Base-by-base conservation (phyloP, 2,329 filamentous ascomycete species). In the Colletotrichum navitas region DNA sequence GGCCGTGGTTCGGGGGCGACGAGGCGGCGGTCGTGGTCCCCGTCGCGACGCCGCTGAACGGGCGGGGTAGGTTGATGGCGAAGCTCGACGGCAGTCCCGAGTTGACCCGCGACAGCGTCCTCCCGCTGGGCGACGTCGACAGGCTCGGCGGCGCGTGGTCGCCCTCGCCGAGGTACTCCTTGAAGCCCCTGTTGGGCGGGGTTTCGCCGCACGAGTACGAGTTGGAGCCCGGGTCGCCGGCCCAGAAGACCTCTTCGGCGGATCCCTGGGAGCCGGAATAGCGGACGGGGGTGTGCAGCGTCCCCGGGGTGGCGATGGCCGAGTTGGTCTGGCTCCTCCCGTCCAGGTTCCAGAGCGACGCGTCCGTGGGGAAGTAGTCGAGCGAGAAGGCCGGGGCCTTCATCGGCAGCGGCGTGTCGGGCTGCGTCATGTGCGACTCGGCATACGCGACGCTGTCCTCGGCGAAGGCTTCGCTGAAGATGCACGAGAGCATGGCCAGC, bases 401-500 rank as follows among this genome's bases (percentile, higher is more conserved):
- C 83, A 91, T 86, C 3, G 89, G 86, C 18, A 92, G 81, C 10
- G 90, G 90, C 34, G 88, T 91, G 74, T 91, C 88, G 7, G 89
- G 85, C 66, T 89, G 86, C 0, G 87, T 84, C 63, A 90, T 81
- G 68, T 85, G 85, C 1, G 86, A 85, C 73, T 89, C 88, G 21
- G 86, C 85, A 74, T 90, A 90, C 5, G 89, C 87, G 32, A 89
- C 83, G 60, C 85, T 84, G 69, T 90, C 85, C 54, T 88, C 83
- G 0, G 86, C 82, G 16, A 86, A 84, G 0, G 89, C 85, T 62
- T 92, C 90, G 74, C 87, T 89, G 77, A 93, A 92, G 68, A 92
- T 87, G 78, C 91, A 92, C 1, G 90, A 91, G 36, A 93, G 83
- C 89, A 92, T 92, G 11, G 90, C 91, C 64, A 93, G 78, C 91